phyloP scores from a whole-genome alignment of 345 rosid species.

The Camelina hispida region DNA sequence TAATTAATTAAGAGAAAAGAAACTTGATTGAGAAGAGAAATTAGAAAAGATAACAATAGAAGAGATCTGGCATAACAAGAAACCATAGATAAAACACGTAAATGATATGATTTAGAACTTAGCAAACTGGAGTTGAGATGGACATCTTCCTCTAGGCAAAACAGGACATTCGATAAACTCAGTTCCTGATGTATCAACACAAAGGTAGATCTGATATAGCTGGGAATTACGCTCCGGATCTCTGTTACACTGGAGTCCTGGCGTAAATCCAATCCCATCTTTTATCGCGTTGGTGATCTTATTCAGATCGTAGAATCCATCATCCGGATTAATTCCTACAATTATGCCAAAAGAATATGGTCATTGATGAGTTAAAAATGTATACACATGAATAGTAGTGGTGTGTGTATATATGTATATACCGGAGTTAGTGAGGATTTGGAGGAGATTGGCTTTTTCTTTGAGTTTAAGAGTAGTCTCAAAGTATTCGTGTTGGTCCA shows the following conservation, averaged over 20 bases:
- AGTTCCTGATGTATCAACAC: constrained; percentile 73
- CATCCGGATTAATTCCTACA: constrained; percentile 68
- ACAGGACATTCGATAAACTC: constrained; percentile 70
- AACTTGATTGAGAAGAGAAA: neutral
- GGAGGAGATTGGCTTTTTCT: constrained; percentile 60
- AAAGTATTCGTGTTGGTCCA: constrained; percentile 74
- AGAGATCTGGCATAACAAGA: neutral
- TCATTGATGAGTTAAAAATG: neutral
- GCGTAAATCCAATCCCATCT: constrained; percentile 53
- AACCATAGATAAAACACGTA: neutral
- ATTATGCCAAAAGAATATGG: neutral
- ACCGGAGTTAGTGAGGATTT: constrained; percentile 56
- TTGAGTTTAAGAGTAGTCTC: constrained; percentile 60
- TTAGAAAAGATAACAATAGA: neutral
- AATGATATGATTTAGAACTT: constrained; percentile 50
- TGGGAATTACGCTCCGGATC: constrained; percentile 57
- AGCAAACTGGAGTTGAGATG: constrained; percentile 60
- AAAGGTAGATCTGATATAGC: constrained; percentile 60
- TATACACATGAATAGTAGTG: neutral
- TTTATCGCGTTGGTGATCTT: constrained; percentile 55
- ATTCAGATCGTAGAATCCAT: constrained; percentile 52
- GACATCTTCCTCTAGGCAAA: constrained; percentile 52
- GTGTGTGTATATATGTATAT: constrained; percentile 25
- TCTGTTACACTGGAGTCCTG: constrained; percentile 67
- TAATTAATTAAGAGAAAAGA: too few species aligned